Evolutionary conservation across 2,329 filamentous ascomycete genomes (phyloP), one percentile per base, ranked within the genome.

Genomic region (Lachnum nothofagi): DNA sequence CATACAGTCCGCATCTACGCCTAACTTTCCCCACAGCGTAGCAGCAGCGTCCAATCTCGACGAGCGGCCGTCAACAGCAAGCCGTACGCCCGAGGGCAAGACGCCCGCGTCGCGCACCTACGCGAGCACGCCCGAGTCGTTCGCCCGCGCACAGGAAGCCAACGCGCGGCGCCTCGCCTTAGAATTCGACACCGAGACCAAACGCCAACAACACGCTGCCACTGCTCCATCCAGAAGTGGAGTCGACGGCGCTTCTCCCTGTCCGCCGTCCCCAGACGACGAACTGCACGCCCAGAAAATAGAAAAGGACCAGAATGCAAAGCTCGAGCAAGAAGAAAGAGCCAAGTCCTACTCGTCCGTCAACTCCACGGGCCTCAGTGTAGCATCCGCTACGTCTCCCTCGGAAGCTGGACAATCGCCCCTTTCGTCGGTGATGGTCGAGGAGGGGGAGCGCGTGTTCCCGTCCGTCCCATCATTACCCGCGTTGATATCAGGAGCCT

Each of bases 401-500:
- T 63, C 60, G 9, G 47, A 58, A 33, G 40, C 54, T 4, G 49
- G 52, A 2, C 25, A 27, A 27, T 62, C 60, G 49, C 66, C 44
- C n/a, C 62, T 68, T 1, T 69, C 72, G 3, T 74, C 75, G 5
- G 69, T 72, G 7, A 75, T 76, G 57, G 59, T 76, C 14, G 70
- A 69, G 2, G 83, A 60, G 12, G 53, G 50, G 12, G 61, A 62
- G 27, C 60, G 61, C 42, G 52, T 58, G 23, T 64, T 82, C 62
- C 78, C 78, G 47, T 84, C 80, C 3, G 80, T 84, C 44, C 80
- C 80, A 0, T 85, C 81, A 4, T 66, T 85, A 2, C 81, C 81
- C 9, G 80, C 80, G 5, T 67, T 84, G 6, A 70, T 84, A 9
- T 84, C 80, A 48, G 78, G 80, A 9, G 78, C 80, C 7, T 83